Base-by-base conservation (phyloP, 2,329 filamentous ascomycete species). In the Pseudocercospora fuligena region DNA sequence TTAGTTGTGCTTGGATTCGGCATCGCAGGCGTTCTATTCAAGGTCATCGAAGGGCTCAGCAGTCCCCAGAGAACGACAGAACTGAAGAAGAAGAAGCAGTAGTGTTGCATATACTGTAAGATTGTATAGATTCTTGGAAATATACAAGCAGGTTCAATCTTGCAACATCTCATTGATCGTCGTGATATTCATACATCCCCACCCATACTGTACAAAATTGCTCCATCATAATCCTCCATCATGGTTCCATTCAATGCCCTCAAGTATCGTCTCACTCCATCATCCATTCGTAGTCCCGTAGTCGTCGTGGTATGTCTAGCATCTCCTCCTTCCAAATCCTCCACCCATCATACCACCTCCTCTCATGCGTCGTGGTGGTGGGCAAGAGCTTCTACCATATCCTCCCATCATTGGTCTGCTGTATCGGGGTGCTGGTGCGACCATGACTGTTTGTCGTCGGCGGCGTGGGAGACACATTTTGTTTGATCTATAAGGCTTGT, bases 1-100 rank as follows among this genome's bases (percentile, higher is more conserved):
- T 70, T 93, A 2, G 72, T 87, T 11, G 58, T 81, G 31, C 61
- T 82, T 7, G 74, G 80, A 43, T 63, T 79, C 25, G 67, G 72
- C 9, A 21, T 74, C 9, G 46, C 33, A 19, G 70, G 63, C 9
- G 57, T 69, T 21, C 8, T 68, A n/a, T 58, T 49, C 57, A 40
- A 25, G 25, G 25, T 62, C 23, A 29, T 66, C 7, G 65, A 69
- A 59, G 63, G 25, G 43, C 27, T 59, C 21, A 51, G 36, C 51
- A 58, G 58, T 21, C 14, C 63, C 25, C 56, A 54, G 51, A 40
- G 25, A 33, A 60, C 46, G 25, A 62, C 25, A 33, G 60, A 60
- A n/a, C 25, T 40, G 33, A 54, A 40, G 33, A 46, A 63, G 60
- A 68, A 68, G 66, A 68, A 65, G 60, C 51, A 56, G 25, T 56